phyloP scores from a whole-genome alignment of 768 basidiomycete genomes.

The Boletus rex-veris region DNA sequence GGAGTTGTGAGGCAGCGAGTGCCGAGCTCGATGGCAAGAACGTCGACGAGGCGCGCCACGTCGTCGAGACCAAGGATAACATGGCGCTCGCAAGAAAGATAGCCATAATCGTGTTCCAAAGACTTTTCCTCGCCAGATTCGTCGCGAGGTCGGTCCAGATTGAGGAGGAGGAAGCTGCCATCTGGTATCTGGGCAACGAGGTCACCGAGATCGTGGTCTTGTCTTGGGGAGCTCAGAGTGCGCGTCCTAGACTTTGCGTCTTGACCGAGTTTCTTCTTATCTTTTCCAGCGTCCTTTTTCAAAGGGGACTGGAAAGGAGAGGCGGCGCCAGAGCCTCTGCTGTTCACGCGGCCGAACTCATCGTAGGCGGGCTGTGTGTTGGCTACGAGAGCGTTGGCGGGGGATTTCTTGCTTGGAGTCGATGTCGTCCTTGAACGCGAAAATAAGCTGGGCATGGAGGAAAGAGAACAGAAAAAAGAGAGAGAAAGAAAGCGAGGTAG shows the following conservation, averaged over 20 bases:
- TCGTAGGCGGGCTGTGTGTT: constrained; percentile 37
- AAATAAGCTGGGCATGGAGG: constrained; percentile 70
- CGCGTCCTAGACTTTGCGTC: constrained; percentile 37
- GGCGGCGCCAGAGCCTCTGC: constrained; percentile 39
- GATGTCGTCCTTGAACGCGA: constrained; percentile 66
- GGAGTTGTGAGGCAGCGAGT: constrained; percentile 80
- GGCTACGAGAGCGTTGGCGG: constrained; percentile 5
- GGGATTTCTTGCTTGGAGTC: constrained; percentile 44
- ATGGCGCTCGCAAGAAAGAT: constrained; percentile 68
- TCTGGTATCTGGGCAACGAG: constrained; percentile 43
- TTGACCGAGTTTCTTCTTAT: constrained; percentile 40
- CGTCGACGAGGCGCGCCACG: constrained; percentile 66
- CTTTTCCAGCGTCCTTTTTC: constrained; percentile 49
- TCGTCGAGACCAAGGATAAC: constrained; percentile 76
- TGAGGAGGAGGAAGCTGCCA: constrained; percentile 51
- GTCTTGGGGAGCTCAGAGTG: constrained; percentile 39
- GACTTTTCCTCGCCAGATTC: constrained; percentile 38
- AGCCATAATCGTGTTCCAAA: constrained; percentile 59
- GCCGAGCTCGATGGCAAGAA: constrained; percentile 65
- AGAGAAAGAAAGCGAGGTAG: not conserved
- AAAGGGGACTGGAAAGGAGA: constrained; percentile 17
- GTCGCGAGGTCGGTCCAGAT: constrained; percentile 45
- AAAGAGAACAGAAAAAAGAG: not conserved
- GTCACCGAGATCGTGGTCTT: constrained; percentile 31
- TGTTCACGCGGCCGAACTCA: constrained; percentile 63